Evolutionary conservation across 805 yeast species (phyloP).

Genomic region (Ogataea sp.): DNA sequence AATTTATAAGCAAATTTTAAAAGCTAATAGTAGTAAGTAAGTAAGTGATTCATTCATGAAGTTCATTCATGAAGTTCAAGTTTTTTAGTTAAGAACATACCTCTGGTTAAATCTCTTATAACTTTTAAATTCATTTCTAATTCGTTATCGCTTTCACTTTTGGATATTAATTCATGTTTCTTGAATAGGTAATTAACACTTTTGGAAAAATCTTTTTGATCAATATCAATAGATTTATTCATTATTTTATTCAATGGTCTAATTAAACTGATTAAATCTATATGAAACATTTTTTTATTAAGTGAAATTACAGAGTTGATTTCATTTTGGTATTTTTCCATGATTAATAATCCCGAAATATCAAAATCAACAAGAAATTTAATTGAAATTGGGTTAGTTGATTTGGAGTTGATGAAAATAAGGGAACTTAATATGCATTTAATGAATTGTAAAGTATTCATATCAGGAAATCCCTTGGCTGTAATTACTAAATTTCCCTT

Average conservation of each 20-base stretch:
- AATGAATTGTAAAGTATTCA: slow-evolving; percentile 38
- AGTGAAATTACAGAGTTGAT: not conserved
- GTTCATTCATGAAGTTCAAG: too few species aligned
- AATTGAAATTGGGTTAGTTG: slow-evolving; percentile 22
- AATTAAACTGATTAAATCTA: too few species aligned
- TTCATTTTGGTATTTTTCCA: slow-evolving; percentile 25
- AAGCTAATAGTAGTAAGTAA: too few species aligned
- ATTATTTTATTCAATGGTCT: not conserved
- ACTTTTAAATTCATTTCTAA: not conserved
- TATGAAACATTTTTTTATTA: slow-evolving; percentile 7
- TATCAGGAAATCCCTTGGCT: slow-evolving; percentile 64
- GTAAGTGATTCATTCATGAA: too few species aligned
- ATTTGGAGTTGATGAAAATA: slow-evolving; percentile 11
- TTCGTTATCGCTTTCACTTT: not conserved
- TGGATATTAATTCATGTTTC: not conserved
- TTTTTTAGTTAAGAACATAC: slow-evolving; percentile 40
- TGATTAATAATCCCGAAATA: slow-evolving; percentile 52
- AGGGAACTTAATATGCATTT: too few species aligned
- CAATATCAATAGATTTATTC: not conserved
- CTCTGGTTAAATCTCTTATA: slow-evolving; percentile 43
- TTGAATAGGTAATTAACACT: not conserved
- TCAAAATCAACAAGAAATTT: slow-evolving; percentile 54
- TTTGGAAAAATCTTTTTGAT: not conserved
- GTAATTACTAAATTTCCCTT: slow-evolving; percentile 34
- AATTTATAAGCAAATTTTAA: too few species aligned